These are phyloP conservation scores for Coemansia sp. DNA, from an alignment of 192 early-diverging fungal genomes.

Conservation along the genomic window DNA sequence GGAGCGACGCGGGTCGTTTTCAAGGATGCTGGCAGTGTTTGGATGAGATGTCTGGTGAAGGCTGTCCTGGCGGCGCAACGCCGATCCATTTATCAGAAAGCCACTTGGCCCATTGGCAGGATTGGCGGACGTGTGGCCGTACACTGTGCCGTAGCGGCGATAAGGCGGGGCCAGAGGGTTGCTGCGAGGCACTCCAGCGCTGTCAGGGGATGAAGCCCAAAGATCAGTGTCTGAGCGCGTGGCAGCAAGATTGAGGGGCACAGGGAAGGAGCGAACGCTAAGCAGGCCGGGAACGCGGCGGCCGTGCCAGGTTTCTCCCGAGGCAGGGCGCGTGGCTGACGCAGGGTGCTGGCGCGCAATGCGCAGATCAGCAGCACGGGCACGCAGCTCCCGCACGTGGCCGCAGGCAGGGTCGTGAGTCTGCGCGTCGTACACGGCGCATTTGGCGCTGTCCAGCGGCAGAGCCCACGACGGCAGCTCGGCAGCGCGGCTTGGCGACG, in stretches of 20 bases:
- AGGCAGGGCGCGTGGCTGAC: slow-evolving; percentile 8
- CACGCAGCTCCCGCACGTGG: slow-evolving; percentile 38
- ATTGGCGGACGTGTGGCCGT: slow-evolving; percentile 29
- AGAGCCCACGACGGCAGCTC: slow-evolving; percentile 41
- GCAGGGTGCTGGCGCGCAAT: slow-evolving; percentile 32
- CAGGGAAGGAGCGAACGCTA: slow-evolving; percentile 13
- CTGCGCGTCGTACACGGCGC: slow-evolving; percentile 28
- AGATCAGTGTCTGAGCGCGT: background rate
- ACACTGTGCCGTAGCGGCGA: slow-evolving; percentile 46
- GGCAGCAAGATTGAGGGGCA: background rate
- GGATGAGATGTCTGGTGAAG: slow-evolving; percentile 8
- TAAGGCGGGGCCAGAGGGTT: slow-evolving; percentile 37
- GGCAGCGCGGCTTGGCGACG: slow-evolving; percentile 20
- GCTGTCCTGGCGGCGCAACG: slow-evolving; percentile 31
- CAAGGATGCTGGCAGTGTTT: slow-evolving; percentile 30
- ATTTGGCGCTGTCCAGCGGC: slow-evolving; percentile 31
- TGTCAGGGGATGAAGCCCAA: slow-evolving; percentile 3
- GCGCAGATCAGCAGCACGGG: slow-evolving; percentile 37
- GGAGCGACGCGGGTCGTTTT: slow-evolving; percentile 38
- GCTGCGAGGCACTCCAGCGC: background rate
- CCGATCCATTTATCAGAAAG: background rate
- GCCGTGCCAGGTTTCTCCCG: slow-evolving; percentile 41
- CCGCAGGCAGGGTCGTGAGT: slow-evolving; percentile 26
- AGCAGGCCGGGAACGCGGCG: slow-evolving; percentile 38
- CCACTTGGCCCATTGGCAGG: background rate